phyloP scores from a whole-genome alignment of 495 filamentous ascomycete genomes.

The Talaromyces adpressus region DNA sequence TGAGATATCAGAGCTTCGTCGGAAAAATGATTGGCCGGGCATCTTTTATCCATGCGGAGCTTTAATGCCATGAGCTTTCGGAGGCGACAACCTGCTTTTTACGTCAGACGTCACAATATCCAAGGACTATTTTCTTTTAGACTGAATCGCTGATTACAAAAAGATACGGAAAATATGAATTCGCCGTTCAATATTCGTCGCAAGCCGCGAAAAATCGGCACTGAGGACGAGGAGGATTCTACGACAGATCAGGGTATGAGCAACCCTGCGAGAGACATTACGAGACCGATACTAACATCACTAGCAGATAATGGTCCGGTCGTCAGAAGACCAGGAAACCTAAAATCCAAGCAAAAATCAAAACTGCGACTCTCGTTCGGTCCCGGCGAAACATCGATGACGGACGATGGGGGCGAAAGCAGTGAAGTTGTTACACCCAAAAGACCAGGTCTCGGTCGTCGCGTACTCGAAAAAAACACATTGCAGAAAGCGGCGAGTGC shows the following conservation, averaged over 20 bases:
- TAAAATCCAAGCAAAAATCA: constrained; percentile 57
- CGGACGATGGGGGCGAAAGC: constrained; percentile 44
- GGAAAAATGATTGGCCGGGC: constrained; percentile 8
- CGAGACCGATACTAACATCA: neutral
- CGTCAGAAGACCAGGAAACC: constrained; percentile 31
- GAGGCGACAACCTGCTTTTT: neutral
- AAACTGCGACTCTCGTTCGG: constrained; percentile 72
- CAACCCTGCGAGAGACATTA: neutral
- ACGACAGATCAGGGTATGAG: constrained; percentile 4
- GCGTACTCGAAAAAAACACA: constrained; percentile 66
- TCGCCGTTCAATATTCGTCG: constrained; percentile 60
- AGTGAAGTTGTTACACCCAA: constrained; percentile 60
- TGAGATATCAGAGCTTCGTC: constrained; percentile 3
- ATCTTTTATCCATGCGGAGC: constrained; percentile 7
- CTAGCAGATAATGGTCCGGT: constrained; percentile 24
- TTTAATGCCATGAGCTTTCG: neutral
- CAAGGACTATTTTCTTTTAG: neutral
- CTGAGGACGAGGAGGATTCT: constrained; percentile 56
- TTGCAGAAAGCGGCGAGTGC: constrained; percentile 42
- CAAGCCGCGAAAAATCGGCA: constrained; percentile 67
- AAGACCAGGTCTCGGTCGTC: constrained; percentile 60
- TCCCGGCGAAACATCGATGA: constrained; percentile 49
- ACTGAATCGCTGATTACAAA: too few species aligned
- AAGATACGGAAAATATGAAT: constrained; percentile 42
- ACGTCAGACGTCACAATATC: neutral